A percentile compares a stretch with the other conserved stretches of the same genome.
These are phyloP conservation scores for Rubroshorea leprosula DNA, from an alignment of 345 rosid species.

Conservation along the genomic window DNA sequence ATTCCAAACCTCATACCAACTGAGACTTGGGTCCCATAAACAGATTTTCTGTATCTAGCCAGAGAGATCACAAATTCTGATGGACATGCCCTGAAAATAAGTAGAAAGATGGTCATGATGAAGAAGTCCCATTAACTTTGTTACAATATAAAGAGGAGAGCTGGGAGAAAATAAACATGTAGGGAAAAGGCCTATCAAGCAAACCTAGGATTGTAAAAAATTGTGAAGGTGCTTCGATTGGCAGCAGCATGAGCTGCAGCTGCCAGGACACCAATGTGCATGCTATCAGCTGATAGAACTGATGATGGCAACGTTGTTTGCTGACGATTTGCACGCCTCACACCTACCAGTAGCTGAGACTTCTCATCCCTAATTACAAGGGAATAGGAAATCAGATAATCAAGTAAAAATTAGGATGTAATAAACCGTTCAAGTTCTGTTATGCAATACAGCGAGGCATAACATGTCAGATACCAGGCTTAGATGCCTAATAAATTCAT, in stretches of 20 bases:
- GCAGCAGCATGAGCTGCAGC: constrained; percentile 99
- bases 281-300: constrained; percentile 94
- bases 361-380: constrained; percentile 69
- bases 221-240: constrained; percentile 73
- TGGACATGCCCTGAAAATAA: constrained; percentile 75
- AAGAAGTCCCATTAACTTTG: background rate
- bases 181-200: constrained; percentile 5
- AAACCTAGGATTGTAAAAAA: constrained; percentile 96
- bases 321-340: constrained; percentile 89
- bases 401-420: background rate
- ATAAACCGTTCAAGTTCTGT: no score
- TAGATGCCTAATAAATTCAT: no score
- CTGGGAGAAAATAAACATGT: background rate
- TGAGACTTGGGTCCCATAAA: constrained; percentile 79
- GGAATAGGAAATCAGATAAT: background rate
- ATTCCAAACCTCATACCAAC: constrained; percentile 98
- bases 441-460: no score
- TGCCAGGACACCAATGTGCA: constrained; percentile 99
- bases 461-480: no score
- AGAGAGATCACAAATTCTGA: constrained; percentile 90
- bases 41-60: constrained; percentile 71
- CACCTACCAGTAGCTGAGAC: constrained; percentile 89
- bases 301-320: constrained; percentile 85
- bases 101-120: constrained; percentile 2
- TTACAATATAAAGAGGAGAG: background rate